Conservation (phyloP, 257 asterid species). For the Cynanchum wilfordii region DNA sequence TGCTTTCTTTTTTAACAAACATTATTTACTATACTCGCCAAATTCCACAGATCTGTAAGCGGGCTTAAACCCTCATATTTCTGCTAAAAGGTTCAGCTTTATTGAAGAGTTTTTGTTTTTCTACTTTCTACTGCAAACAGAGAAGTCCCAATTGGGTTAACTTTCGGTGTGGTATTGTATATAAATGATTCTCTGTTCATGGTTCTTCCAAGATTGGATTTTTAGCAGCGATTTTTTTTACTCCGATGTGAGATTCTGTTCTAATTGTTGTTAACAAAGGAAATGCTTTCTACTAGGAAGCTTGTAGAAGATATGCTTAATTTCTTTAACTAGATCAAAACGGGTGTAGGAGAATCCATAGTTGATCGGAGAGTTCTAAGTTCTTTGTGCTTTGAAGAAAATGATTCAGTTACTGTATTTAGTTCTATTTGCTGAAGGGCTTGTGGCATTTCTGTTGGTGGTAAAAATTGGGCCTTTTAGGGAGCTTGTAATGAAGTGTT, state of each 20-base stretch:
- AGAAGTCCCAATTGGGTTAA: neutral
- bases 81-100: constrained; percentile 4
- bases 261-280: neutral
- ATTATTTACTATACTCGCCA: neutral
- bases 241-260: neutral
- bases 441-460: constrained; percentile 71
- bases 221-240: neutral
- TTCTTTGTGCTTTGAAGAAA: constrained; percentile 4
- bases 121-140: constrained; percentile 1
- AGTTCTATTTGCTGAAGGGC: constrained; percentile 69
- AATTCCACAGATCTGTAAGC: constrained; percentile 13
- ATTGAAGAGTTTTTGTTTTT: too few species aligned
- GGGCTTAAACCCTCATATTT: constrained; percentile 12
- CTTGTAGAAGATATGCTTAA: neutral
- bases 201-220: neutral
- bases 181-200: neutral
- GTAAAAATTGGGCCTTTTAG: constrained; percentile 92
- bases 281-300: constrained; percentile 4
- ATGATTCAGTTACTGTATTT: constrained; percentile 86
- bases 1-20: neutral
- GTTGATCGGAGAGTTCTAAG: neutral
- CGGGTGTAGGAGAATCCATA: neutral
- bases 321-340: neutral
- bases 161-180: neutral
- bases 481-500: constrained; percentile 73